Conservation (phyloP, 257 asterid species). For the Echites panduratus region DNA sequence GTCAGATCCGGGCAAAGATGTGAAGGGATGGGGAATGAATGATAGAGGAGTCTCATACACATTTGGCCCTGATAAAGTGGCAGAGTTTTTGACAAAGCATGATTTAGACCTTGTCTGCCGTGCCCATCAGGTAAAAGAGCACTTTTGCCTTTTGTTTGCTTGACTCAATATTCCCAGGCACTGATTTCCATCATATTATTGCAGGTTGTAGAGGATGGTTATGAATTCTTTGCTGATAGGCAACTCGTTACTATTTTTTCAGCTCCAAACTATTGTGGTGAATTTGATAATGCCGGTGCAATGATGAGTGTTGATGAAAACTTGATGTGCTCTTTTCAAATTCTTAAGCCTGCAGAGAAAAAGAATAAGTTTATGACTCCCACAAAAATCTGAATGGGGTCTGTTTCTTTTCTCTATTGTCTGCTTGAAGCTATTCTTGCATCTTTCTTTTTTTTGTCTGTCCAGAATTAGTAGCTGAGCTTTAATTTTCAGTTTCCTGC, state of each 20-base stretch:
- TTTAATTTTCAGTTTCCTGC: not conserved
- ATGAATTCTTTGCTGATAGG: slow-evolving; percentile 41
- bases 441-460: not conserved
- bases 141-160: not conserved
- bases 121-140: slow-evolving; percentile 34
- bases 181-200: slow-evolving; percentile 5
- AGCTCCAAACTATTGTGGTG: slow-evolving; percentile 36
- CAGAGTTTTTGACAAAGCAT: slow-evolving; percentile 30
- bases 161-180: not conserved
- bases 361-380: slow-evolving; percentile 32
- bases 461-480: not conserved
- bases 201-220: slow-evolving; percentile 42
- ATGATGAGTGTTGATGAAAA: slow-evolving; percentile 41
- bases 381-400: slow-evolving; percentile 20
- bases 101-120: slow-evolving; percentile 42
- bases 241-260: slow-evolving; percentile 37
- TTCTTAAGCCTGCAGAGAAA: slow-evolving; percentile 41
- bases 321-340: slow-evolving; percentile 37
- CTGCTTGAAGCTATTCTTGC: slow-evolving; percentile 2
- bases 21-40: slow-evolving; percentile 42
- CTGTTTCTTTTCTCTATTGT: slow-evolving; percentile 11
- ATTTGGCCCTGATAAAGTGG: slow-evolving; percentile 36
- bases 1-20: slow-evolving; percentile 42
- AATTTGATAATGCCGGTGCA: slow-evolving; percentile 38
- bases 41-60: slow-evolving; percentile 39